phyloP scores from a whole-genome alignment of 1,284 basidiomycete genomes.

The Takashimella koratensis region DNA sequence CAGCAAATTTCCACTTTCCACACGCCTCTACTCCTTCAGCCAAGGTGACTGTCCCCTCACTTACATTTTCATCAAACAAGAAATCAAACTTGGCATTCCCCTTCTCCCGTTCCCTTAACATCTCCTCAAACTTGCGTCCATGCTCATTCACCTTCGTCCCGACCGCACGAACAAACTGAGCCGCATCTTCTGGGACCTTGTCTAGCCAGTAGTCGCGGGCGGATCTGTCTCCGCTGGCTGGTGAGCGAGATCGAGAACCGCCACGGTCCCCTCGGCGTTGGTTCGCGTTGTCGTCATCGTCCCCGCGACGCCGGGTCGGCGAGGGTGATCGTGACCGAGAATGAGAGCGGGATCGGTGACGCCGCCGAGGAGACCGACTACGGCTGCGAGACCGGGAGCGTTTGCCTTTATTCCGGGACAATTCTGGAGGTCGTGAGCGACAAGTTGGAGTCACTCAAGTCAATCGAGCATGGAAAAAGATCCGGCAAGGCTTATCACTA shows the following conservation, averaged over 20 bases:
- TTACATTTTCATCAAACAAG: slow-evolving; percentile 63
- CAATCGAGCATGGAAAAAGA: no score
- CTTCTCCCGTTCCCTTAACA: slow-evolving; percentile 69
- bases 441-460: no score
- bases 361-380: slow-evolving; percentile 32
- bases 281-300: neutral
- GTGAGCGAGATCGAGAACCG: slow-evolving; percentile 26
- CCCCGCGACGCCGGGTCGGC: neutral
- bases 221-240: neutral
- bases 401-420: neutral
- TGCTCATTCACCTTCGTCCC: slow-evolving; percentile 78
- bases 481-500: no score
- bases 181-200: slow-evolving; percentile 66
- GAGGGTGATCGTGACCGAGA: slow-evolving; percentile 1
- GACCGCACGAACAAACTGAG: slow-evolving; percentile 77
- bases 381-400: slow-evolving; percentile 28
- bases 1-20: neutral
- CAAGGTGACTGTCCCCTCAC: no score
- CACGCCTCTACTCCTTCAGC: no score
- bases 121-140: slow-evolving; percentile 70
- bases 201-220: slow-evolving; percentile 30
- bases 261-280: neutral
- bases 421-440: no score
- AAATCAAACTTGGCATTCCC: slow-evolving; percentile 80
- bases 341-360: slow-evolving; percentile 51